Conservation (phyloP, 2,329 filamentous ascomycete species). For the Penicillium sp. region DNA sequence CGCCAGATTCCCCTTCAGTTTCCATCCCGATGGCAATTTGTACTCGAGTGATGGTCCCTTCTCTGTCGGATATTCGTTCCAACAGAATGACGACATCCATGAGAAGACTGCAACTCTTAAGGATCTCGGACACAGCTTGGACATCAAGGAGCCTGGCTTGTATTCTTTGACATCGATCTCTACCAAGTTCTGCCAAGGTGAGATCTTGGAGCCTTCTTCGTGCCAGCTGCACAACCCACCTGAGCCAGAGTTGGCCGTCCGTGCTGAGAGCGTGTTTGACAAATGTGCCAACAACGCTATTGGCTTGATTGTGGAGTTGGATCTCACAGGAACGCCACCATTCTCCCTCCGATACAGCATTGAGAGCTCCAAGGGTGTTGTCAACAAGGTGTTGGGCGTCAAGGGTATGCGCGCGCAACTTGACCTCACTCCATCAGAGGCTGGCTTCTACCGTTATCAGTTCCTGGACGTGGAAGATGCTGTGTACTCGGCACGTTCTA, state of each 20-base stretch:
- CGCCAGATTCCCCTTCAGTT: constrained; percentile 70
- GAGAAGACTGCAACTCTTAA: constrained; percentile 57
- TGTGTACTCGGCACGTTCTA: constrained; percentile 70
- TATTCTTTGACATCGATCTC: constrained; percentile 82
- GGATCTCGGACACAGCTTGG: constrained; percentile 63
- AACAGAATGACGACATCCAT: constrained; percentile 60
- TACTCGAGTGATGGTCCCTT: constrained; percentile 66
- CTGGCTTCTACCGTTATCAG: constrained; percentile 83
- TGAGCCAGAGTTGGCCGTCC: constrained; percentile 75
- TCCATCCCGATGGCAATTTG: constrained; percentile 62
- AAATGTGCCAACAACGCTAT: constrained; percentile 95
- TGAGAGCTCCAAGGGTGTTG: constrained; percentile 60
- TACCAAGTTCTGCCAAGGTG: constrained; percentile 80
- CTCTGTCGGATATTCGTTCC: constrained; percentile 77
- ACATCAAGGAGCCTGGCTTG: constrained; percentile 75
- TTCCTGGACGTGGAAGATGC: constrained; percentile 80
- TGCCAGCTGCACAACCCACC: constrained; percentile 90
- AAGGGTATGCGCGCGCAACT: constrained; percentile 78
- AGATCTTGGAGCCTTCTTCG: constrained; percentile 91
- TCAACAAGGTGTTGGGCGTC: constrained; percentile 59
- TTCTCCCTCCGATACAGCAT: constrained; percentile 82
- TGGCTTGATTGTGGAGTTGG: constrained; percentile 82
- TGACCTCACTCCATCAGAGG: constrained; percentile 76
- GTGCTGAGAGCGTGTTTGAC: constrained; percentile 81
- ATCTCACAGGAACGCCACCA: constrained; percentile 88